Percentiles rank a stretch among this genome's conserved stretches.
phyloP scores from a whole-genome alignment of 2,329 filamentous ascomycete species.

The Sarocladium oryzae region DNA sequence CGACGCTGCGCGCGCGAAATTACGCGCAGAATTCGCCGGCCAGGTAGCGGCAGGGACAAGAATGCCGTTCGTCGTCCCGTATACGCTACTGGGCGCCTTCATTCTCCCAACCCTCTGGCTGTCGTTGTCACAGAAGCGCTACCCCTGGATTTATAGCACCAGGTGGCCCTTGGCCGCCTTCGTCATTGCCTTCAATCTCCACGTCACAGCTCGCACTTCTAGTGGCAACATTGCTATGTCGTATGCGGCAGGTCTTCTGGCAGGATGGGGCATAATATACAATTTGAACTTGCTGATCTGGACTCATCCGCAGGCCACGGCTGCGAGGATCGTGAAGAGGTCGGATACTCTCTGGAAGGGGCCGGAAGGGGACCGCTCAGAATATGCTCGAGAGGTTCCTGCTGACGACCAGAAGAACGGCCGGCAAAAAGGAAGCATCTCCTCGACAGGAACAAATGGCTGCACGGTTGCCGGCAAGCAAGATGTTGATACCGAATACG shows the following conservation, averaged over 20 bases:
- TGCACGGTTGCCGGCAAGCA: background rate
- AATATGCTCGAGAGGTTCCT: background rate
- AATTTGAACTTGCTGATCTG: constrained; percentile 44
- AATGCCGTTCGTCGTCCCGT: constrained; percentile 46
- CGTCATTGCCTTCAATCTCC: constrained; percentile 35
- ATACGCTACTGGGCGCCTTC: constrained; percentile 39
- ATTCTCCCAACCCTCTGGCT: constrained; percentile 49
- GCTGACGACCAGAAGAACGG: background rate
- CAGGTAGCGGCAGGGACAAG: constrained; percentile 31
- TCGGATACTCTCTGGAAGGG: background rate
- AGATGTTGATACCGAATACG: constrained; percentile 32
- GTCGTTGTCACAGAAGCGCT: constrained; percentile 44
- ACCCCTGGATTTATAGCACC: constrained; percentile 42
- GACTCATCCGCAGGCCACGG: constrained; percentile 49
- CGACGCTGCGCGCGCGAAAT: constrained; percentile 22
- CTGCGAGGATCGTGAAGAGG: constrained; percentile 41
- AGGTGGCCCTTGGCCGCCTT: constrained; percentile 42
- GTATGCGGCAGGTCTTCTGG: constrained; percentile 45
- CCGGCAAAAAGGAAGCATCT: background rate
- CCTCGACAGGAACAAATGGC: background rate
- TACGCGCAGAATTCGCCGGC: constrained; percentile 30
- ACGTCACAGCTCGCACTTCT: constrained; percentile 34
- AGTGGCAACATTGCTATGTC: constrained; percentile 45
- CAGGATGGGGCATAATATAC: constrained; percentile 45
- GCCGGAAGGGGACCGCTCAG: background rate